These are phyloP conservation scores for Coemansia sp. DNA, from an alignment of 192 early-diverging fungal genomes.

Conservation along the genomic window DNA sequence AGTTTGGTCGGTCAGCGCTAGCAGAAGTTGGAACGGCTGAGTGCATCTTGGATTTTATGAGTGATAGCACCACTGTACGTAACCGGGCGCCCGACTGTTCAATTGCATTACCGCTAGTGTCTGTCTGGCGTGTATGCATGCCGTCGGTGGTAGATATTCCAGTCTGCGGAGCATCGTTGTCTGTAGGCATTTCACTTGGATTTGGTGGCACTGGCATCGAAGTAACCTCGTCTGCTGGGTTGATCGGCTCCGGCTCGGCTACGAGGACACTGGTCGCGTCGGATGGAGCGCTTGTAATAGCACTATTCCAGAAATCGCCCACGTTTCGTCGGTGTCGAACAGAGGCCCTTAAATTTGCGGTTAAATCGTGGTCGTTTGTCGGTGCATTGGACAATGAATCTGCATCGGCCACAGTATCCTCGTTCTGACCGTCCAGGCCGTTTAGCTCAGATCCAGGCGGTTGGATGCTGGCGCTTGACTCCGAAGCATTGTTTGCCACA, in stretches of 20 bases:
- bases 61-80: background rate
- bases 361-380: background rate
- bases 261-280: background rate
- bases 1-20: constrained; percentile 13
- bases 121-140: too few relatives aligned
- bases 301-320: constrained; percentile 13
- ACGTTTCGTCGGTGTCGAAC: constrained; percentile 4
- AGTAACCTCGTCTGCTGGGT: background rate
- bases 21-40: background rate
- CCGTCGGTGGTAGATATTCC: too few relatives aligned
- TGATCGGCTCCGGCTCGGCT: background rate
- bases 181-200: too few relatives aligned
- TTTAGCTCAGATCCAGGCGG: background rate
- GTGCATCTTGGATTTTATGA: constrained; percentile 1
- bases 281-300: background rate
- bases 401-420: background rate
- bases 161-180: too few relatives aligned
- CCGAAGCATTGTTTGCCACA: background rate
- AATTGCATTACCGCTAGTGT: too few relatives aligned
- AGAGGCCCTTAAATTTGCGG: background rate
- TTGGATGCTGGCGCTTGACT: background rate
- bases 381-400: background rate
- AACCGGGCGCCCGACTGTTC: background rate
- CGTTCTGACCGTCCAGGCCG: background rate
- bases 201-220: too few relatives aligned